Evolutionary conservation across 2,329 filamentous ascomycete genomes (phyloP), one percentile per base, ranked within the genome.

Genomic region (Cladorrhinum sp.): DNA sequence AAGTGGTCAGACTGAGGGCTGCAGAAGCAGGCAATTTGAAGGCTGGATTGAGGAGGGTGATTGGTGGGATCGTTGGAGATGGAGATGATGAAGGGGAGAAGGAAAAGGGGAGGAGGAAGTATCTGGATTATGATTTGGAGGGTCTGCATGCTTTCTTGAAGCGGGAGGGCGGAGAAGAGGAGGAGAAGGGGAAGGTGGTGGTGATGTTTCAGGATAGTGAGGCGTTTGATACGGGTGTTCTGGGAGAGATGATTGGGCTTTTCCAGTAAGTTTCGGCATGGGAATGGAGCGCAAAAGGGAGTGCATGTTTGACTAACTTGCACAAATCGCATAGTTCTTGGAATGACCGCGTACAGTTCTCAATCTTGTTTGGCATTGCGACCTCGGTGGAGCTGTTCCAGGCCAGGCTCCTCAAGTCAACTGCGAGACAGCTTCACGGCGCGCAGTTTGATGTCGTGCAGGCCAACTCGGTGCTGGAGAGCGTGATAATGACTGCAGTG

Each of bases 361-460:
- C 89, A 1, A 78, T 92, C 1, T 77, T 96, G 1, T 90, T 95
- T 68, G 91, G 90, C 48, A 84, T 96, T 59, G 91, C 90, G 26
- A 95, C 91, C 0, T 93, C 90, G 1, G 84, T 92, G 33, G 90
- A 94, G 65, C 84, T 91, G 33, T 87, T 95, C 62, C 88, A 92
- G 70, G 87, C 89, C 56, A 83, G 91, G 16, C 77, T 95, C 18
- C 80, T 90, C 26, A 88, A 88, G 69, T 83, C 83, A 14, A 87
- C 88, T 1, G 85, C 88, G 63, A 85, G 86, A 54, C 82, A 82
- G 62, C 79, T 95, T 1, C 79, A 87, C 55, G 90, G 90, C 4
- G 82, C 83, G 20, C 86, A 91, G 65, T 94, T 95, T 65, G 88
- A 93, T 70, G 88, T 92, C 18, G 89, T 88, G 20, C 88, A 91